These are phyloP conservation scores for Ceratobasidium sp. DNA, from an alignment of 1,284 basidiomycete genomes.

Conservation along the genomic window DNA sequence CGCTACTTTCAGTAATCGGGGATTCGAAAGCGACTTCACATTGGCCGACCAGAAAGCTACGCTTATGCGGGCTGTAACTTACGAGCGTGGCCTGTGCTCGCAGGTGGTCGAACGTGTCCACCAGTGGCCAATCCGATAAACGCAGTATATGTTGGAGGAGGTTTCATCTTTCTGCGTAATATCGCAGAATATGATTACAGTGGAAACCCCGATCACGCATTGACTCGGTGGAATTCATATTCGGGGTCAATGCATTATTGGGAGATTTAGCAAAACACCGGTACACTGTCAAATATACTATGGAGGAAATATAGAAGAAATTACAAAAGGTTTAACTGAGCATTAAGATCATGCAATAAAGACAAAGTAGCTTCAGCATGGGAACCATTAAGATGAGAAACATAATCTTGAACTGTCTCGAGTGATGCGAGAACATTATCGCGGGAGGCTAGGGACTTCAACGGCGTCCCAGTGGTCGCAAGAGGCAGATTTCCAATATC, in stretches of 20 bases:
- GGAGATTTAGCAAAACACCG: constrained; percentile 4
- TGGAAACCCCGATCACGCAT: constrained; percentile 1
- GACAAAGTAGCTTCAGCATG: background rate
- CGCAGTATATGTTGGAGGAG: too few relatives aligned
- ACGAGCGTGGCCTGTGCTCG: too few relatives aligned
- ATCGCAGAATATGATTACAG: too few relatives aligned
- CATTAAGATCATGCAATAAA: background rate
- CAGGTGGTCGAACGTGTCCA: too few relatives aligned
- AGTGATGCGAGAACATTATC: background rate
- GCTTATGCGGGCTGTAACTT: too few relatives aligned
- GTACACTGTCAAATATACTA: background rate
- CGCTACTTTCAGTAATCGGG: too few relatives aligned
- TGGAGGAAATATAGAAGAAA: background rate
- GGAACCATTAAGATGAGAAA: background rate
- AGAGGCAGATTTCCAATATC: background rate
- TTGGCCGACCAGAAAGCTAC: too few relatives aligned
- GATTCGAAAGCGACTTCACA: too few relatives aligned
- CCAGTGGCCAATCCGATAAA: too few relatives aligned
- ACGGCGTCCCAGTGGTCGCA: background rate
- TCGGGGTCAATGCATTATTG: background rate
- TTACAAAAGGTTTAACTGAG: background rate
- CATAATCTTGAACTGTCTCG: background rate
- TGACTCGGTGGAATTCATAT: constrained; percentile 13
- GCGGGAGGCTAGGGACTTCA: background rate
- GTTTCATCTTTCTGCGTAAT: too few relatives aligned